phyloP scores from a whole-genome alignment of 768 basidiomycete species.

The Cyclocybe aegerita region DNA sequence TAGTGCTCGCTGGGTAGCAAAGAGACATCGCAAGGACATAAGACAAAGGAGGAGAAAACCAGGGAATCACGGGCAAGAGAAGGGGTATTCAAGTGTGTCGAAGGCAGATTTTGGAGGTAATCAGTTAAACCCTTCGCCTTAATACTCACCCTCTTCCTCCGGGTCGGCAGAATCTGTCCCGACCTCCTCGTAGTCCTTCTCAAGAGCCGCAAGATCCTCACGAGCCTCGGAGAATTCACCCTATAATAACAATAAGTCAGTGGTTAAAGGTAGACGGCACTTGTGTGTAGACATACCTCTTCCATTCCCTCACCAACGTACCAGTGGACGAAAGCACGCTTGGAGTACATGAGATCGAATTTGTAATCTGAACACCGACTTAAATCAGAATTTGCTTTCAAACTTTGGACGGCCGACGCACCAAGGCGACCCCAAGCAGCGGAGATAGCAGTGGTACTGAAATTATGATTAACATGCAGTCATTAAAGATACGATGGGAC shows the following conservation, averaged over 20 bases:
- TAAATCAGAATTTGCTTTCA: background rate
- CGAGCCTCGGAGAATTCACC: conserved; percentile 99
- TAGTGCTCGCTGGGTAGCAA: background rate
- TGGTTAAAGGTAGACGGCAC: background rate
- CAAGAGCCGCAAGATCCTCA: conserved; percentile 99
- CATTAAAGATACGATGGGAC: background rate
- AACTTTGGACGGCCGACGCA: background rate
- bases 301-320: conserved; percentile 99
- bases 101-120: background rate
- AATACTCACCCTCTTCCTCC: conserved; percentile 52
- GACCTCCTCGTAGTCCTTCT: conserved; percentile 94
- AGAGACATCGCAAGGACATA: conserved; percentile 2
- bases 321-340: conserved; percentile 91
- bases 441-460: conserved; percentile 82
- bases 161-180: conserved; percentile 51
- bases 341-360: conserved; percentile 97
- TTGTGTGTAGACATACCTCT: conserved; percentile 39
- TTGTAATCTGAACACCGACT: conserved; percentile 69
- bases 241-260: conserved; percentile 24
- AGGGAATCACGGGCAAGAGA: conserved; percentile 11
- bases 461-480: background rate
- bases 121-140: background rate
- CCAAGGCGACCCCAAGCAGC: conserved; percentile 83
- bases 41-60: conserved; percentile 2
- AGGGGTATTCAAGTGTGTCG: conserved; percentile 21